Base-by-base conservation (phyloP, 768 basidiomycete species). In the Multifurca ochricompacta region DNA sequence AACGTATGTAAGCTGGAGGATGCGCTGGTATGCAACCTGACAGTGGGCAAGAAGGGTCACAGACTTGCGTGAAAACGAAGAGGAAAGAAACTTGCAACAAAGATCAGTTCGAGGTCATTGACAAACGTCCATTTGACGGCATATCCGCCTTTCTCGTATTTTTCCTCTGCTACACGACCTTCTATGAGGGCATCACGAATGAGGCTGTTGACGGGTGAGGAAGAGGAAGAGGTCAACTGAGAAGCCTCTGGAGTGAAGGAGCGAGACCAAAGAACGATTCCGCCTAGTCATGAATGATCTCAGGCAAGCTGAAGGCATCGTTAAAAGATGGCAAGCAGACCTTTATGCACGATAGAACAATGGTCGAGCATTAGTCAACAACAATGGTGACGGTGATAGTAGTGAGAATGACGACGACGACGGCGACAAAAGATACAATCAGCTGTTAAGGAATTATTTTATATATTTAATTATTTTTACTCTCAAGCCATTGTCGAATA, bases 281-380 rank as follows among this genome's bases (percentile, higher is more conserved):
- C 95, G 55, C 92, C 93, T 93, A 65, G 2, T 42, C 16, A 35
- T 6, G 19, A 3, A 42, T 52, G 34, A 57, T 44, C 48, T 44
- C 7, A 1, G 23, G n/a, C 6, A 51, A 7, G 18, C 6, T 27
- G 27, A 27, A 35, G 25, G 47, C 45, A 18, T 19, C 23, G 39
- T 39, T 25, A 35, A 32, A 23, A 37, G 10, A 13, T 43, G 51
- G 34, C 6, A 21, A 41, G 45, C 56, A 28, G 45, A 86, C 92
- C 91, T 79, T 90, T 90, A 69, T 93, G 91, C 8, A 91, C 91
- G 64, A 97, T 95, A 27, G 91, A 93, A 68, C 92, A 91, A 70
- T 93, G 89, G 71, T 97, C 94, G 54, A 96, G 81, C 92, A 96
- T 96, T 52, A n/a, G n/a, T n/a, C n/a, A n/a, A n/a, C n/a, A n/a